phyloP scores from a whole-genome alignment of 148 eudicot species.

The Arctostaphylos glauca region DNA sequence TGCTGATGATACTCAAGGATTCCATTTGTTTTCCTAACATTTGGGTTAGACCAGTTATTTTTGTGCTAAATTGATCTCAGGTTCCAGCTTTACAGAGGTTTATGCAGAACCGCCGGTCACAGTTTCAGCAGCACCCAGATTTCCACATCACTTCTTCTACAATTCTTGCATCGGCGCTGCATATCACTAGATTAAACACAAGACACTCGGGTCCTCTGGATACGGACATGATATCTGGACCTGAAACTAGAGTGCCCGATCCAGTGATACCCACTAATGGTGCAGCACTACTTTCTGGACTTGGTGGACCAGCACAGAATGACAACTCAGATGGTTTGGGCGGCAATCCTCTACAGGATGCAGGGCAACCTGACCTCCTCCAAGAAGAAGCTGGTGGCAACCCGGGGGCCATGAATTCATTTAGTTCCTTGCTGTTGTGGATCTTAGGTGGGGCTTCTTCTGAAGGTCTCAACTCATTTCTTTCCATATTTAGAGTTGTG shows the following conservation, averaged over 20 bases:
- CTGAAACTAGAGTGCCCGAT: slow-evolving; percentile 36
- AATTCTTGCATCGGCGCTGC: slow-evolving; percentile 85
- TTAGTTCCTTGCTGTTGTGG: no score
- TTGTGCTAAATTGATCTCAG: slow-evolving; percentile 35
- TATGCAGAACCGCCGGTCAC: slow-evolving; percentile 81
- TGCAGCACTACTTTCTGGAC: slow-evolving; percentile 34
- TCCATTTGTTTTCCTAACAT: not conserved
- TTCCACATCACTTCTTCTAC: slow-evolving; percentile 92
- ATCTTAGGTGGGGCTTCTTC: slow-evolving; percentile 93
- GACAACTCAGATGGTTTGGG: slow-evolving; percentile 29
- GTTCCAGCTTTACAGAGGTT: slow-evolving; percentile 94
- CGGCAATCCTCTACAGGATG: slow-evolving; percentile 50
- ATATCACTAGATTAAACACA: slow-evolving; percentile 83
- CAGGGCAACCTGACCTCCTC: slow-evolving; percentile 41
- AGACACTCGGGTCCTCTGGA: slow-evolving; percentile 42
- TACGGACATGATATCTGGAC: slow-evolving; percentile 38
- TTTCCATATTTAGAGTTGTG: slow-evolving; percentile 82
- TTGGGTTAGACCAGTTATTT: not conserved
- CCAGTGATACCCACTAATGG: slow-evolving; percentile 37
- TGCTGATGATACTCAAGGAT: not conserved
- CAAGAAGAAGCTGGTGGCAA: slow-evolving; percentile 60
- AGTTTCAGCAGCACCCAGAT: no score
- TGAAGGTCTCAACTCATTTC: slow-evolving; percentile 82
- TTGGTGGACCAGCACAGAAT: slow-evolving; percentile 37
- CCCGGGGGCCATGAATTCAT: slow-evolving; percentile 78